Evolutionary conservation across 805 yeast species (phyloP), one percentile per base, ranked within the genome.

Genomic region (Cyberlindnera nakhonratchasimensis): DNA sequence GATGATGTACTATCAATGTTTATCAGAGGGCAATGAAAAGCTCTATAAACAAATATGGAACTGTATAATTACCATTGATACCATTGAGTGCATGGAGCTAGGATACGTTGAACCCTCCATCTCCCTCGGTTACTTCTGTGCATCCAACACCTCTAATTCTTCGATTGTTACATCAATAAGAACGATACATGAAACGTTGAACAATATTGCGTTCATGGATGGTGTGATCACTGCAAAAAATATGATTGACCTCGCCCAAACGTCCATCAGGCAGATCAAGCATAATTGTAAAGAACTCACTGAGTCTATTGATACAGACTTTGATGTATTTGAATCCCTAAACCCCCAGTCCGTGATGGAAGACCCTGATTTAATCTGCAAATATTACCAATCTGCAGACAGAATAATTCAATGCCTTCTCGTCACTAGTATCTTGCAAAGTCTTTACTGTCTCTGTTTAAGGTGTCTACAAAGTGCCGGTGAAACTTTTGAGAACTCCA

Each of bases 171-270:
- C 17, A 31, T 17, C 34, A 5, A 13, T 31, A 11, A 19, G 24
- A 31, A 20, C 16, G 11, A 31, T 31, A 4, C 34, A 31, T 31
- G 24, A 31, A 12, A 8, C 20, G 10, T 6, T 31, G 3, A 31
- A 31, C 17, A 31, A 20, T 10, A 31, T 17, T 6, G 19, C 34
- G 3, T 20, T 19, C n/a, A 11, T 31, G 23, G 34, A 31, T 20
- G 34, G 34, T 20, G 34, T 31, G 7, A 20, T 31, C 34, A 31
- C 34, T 12, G 24, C 34, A 5, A 20, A 18, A 19, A 31, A 31
- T 7, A 31, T 18, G 22, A 20, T 31, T 13, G 34, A 20, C 11
- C n/a, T 31, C 8, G 21, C 34, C 4, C 17, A 31, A 20, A 9
- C 5, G 21, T 20, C 20, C 24, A 31, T 31, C 24, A 19, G 21